Evolutionary conservation across 768 basidiomycete species (phyloP), one percentile per base, ranked within the genome.

Genomic region (Tricholoma furcatifolium): DNA sequence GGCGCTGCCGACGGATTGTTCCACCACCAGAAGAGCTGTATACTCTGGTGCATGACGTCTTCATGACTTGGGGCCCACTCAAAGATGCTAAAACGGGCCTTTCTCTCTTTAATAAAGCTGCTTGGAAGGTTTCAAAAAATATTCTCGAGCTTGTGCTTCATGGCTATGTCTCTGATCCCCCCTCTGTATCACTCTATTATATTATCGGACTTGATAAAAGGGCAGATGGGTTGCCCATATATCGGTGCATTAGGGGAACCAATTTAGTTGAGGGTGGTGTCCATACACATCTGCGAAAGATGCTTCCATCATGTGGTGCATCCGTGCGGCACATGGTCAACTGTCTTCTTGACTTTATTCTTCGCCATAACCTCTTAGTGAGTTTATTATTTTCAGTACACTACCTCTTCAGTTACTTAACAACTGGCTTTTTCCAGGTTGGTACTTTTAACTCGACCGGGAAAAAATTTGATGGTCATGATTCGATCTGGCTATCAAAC

Each of bases 21-120:
- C 67, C 67, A 3, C 67, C 64, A 3, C 50, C 65, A 11, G 64
- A 67, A 38, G 31, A 39, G n/a, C 62, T 68, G 10, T 55, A 60
- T 53, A 49, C 32, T 17, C 43, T 50, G 17, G 58, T 68, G n/a
- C n/a, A 43, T 8, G 30, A 54, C 6, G 58, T 68, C 1, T 61
- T 68, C 23, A 11, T 42, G 2, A 61, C 47, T 11, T 68, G 54
- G 48, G 67, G 65, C 0, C 64, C 65, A 1, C 43, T 69, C 6
- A 61, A 69, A 48, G 67, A 67, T 59, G 51, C 62, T 0, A 56
- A 50, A 21, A 59, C 64, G 2, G 55, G 57, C 2, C 38, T 60
- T 2, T 60, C 64, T 17, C 49, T 68, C 0, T 67, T 66, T 46
- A 68, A 60, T 47, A 32, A 53, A 3, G 43, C 57, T 20, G 51